Percentiles rank a stretch among this genome's conserved stretches.
Conservation (phyloP, 2,329 filamentous ascomycete genomes). For the Cytospora chrysosperma region DNA sequence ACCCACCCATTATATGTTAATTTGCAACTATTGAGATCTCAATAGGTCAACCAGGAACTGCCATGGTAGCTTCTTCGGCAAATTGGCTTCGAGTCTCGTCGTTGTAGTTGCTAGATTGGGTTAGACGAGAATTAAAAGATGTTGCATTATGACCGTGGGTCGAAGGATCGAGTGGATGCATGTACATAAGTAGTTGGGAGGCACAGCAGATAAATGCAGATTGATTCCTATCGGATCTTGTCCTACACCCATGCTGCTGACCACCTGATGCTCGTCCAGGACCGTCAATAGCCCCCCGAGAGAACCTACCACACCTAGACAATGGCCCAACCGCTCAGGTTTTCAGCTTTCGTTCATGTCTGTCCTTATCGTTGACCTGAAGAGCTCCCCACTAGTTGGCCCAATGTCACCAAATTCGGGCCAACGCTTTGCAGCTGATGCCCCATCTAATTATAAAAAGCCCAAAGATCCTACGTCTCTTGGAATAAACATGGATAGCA, state of each 20-base stretch:
- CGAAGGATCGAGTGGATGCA: slow-evolving; percentile 8
- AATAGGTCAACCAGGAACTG: neutral
- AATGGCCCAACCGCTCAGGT: slow-evolving; percentile 5
- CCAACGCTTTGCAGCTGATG: neutral
- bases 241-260: neutral
- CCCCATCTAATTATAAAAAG: neutral
- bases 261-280: slow-evolving; percentile 3
- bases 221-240: neutral
- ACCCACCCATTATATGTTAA: too few species aligned
- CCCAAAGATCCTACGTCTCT: neutral
- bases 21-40: neutral
- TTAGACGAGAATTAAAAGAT: neutral
- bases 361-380: too few species aligned
- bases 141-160: neutral
- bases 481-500: neutral
- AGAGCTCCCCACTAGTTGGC: neutral
- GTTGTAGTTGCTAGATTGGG: neutral
- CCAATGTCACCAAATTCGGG: neutral
- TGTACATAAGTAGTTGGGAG: neutral
- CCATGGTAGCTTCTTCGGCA: too few species aligned
- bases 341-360: neutral
- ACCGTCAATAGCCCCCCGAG: neutral
- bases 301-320: neutral
- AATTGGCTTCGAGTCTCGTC: too few species aligned
- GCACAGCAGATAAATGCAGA: slow-evolving; percentile 12